phyloP scores from a whole-genome alignment of 345 rosid species.

The Salix caprea region DNA sequence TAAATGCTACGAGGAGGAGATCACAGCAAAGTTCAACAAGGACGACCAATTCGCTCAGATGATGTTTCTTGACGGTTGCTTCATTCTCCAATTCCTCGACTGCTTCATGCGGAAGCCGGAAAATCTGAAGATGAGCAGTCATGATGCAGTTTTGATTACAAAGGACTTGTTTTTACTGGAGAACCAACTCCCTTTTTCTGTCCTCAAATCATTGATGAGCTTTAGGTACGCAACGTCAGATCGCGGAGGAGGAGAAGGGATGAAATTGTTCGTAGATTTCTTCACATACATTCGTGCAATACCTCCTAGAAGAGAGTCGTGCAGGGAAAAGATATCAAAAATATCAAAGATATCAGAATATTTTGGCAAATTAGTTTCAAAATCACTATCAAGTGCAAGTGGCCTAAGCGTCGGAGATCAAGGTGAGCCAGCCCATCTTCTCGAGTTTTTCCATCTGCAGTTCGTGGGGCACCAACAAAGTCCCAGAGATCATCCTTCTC shows the following conservation, averaged over 20 bases:
- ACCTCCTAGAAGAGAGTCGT: background rate
- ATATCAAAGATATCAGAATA: background rate
- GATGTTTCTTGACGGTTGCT: background rate
- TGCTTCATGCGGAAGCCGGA: no score
- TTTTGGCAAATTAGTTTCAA: background rate
- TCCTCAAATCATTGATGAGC: conserved; percentile 7
- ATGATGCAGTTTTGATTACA: background rate
- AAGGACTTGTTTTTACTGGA: conserved; percentile 28
- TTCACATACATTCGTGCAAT: background rate
- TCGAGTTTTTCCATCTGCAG: background rate
- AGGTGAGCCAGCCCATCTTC: background rate
- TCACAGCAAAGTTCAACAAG: no score
- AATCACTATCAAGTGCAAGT: no score
- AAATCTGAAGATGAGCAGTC: background rate
- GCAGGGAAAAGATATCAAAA: background rate
- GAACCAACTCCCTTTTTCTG: conserved; percentile 22
- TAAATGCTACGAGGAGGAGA: background rate
- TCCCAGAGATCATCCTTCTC: background rate
- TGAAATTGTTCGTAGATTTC: background rate
- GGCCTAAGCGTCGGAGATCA: no score
- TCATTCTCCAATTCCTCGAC: background rate
- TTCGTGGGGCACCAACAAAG: background rate
- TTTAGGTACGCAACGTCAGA: no score
- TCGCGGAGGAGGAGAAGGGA: background rate
- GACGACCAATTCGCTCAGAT: background rate